Evolutionary conservation across 768 basidiomycete genomes (phyloP).

Genomic region (Daedalea quercina): DNA sequence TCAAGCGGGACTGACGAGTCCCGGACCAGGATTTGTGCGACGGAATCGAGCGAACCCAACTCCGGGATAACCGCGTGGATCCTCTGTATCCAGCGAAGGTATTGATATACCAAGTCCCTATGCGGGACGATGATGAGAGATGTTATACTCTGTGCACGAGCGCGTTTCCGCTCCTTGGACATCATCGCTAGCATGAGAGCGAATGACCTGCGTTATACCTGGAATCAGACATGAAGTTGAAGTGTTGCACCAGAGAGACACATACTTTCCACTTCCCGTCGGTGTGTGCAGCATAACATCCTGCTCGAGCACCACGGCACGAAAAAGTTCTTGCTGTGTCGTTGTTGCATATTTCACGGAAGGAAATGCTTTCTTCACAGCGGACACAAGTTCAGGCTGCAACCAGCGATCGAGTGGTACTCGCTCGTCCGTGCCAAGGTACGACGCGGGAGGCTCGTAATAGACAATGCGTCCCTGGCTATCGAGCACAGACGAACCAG

Average conservation of each 20-base stretch:
- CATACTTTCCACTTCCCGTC: constrained; percentile 80
- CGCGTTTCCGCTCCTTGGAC: constrained; percentile 22
- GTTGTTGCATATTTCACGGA: constrained; percentile 49
- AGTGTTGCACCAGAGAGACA: neutral
- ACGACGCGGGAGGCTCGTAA: neutral
- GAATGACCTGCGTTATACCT: constrained; percentile 52
- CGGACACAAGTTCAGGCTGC: constrained; percentile 20
- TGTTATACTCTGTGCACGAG: constrained; percentile 28
- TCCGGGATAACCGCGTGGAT: constrained; percentile 26
- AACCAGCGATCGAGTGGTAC: neutral
- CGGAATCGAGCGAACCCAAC: constrained; percentile 27
- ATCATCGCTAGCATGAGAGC: constrained; percentile 61
- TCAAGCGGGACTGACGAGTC: constrained; percentile 35
- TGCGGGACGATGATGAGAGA: constrained; percentile 68
- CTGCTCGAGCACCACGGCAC: constrained; percentile 46
- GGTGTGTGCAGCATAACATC: constrained; percentile 63
- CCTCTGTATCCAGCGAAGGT: constrained; percentile 56
- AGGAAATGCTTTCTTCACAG: constrained; percentile 56
- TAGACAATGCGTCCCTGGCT: neutral
- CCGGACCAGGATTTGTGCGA: constrained; percentile 60
- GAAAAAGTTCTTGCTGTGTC: constrained; percentile 55
- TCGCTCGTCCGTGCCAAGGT: neutral
- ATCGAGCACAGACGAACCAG: neutral
- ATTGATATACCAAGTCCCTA: constrained; percentile 63
- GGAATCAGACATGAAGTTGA: neutral